Evolutionary conservation across 306 rosid species (phyloP).

Genomic region (Vigna hirtella): DNA sequence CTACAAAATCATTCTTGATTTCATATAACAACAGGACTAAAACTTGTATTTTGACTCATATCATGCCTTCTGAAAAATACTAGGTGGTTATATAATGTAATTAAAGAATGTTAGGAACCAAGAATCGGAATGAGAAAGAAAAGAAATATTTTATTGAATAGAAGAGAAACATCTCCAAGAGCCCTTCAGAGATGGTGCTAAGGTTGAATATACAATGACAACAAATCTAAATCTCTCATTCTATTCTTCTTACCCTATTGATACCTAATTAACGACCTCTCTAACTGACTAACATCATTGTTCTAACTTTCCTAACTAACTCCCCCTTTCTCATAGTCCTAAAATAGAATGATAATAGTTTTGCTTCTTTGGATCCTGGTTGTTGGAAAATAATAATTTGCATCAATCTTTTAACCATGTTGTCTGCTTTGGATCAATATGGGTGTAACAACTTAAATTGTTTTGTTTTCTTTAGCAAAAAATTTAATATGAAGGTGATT

Average conservation of each 20-base stretch:
- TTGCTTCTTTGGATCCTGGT: neutral
- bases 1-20: neutral
- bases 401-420: neutral
- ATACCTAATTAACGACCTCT: too few species aligned
- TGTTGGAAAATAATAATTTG: neutral
- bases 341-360: neutral
- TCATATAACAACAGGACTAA: neutral
- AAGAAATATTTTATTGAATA: too few species aligned
- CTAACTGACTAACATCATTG: too few species aligned
- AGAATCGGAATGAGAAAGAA: too few species aligned
- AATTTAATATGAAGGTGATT: neutral
- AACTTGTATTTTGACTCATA: neutral
- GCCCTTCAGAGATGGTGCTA: too few species aligned
- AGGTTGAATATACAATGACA: too few species aligned
- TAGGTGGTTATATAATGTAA: neutral
- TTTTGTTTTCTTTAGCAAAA: neutral
- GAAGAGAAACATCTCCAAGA: too few species aligned
- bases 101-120: neutral
- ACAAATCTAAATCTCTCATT: too few species aligned
- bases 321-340: too few species aligned
- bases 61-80: neutral
- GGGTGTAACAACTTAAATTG: neutral
- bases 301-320: too few species aligned
- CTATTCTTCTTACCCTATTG: too few species aligned
- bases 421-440: neutral